Base-by-base conservation (phyloP, 768 basidiomycete genomes). In the Melanogaster broomeanus region DNA sequence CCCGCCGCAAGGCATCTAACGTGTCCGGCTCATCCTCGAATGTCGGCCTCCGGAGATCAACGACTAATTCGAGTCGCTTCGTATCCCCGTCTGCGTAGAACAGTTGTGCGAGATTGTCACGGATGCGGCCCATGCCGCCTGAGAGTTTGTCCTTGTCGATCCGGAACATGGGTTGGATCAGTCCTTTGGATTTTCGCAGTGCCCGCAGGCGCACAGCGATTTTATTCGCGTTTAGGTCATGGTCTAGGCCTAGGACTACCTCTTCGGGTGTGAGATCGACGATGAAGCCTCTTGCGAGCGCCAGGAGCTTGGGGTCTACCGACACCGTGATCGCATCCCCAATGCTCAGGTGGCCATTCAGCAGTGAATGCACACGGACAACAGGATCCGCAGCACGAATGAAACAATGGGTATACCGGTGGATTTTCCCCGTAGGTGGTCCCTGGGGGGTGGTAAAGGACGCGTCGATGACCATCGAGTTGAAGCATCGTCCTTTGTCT, bases 91-190 rank as follows among this genome's bases (percentile, higher is more conserved):
- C n/a, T n/a, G n/a, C n/a, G n/a, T n/a, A n/a, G n/a, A n/a, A n/a
- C n/a, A n/a, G n/a, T n/a, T n/a, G n/a, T n/a, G n/a, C n/a, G n/a
- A n/a, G n/a, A n/a, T n/a, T n/a, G n/a, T n/a, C n/a, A n/a, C n/a
- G n/a, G n/a, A n/a, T n/a, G n/a, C n/a, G n/a, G n/a, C n/a, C n/a
- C n/a, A n/a, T n/a, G n/a, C n/a, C n/a, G n/a, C n/a, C n/a, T n/a
- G n/a, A 82, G 42, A 98, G 71, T 67, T 98, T 96, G 65, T 98
- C 97, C 62, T 87, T 93, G 75, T 98, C 97, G 51, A 99, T 83
- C 15, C 96, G 82, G 73, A 93, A 99, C 21, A 71, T 79, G 30
- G 55, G 60, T 22, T 43, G 30, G 21, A 57, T 51, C n/a, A 25
- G 45, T 8, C 56, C 57, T n/a, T 33, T 48, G 37, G 46, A n/a